Percentiles rank a stretch among this genome's conserved stretches.
Evolutionary conservation across 345 rosid species (phyloP).

Genomic region (Gossypium raimondii): DNA sequence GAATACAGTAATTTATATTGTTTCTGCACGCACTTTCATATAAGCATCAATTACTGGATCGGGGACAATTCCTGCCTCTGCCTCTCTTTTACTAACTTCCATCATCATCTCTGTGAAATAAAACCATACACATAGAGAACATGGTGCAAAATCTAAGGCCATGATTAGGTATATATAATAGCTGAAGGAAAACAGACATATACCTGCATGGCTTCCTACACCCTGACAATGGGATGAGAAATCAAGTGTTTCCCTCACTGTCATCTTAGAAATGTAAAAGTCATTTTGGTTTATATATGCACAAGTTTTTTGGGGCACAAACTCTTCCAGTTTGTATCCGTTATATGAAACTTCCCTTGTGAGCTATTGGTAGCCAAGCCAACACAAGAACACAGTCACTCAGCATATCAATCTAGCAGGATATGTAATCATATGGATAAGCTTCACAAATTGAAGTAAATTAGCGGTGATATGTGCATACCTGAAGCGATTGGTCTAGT

Average conservation of each 20-base stretch:
- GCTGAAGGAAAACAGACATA: neutral
- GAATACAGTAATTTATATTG: neutral
- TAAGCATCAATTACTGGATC: slow-evolving; percentile 44
- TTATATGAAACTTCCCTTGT: slow-evolving; percentile 39
- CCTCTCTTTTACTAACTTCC: slow-evolving; percentile 41
- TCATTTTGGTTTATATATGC: slow-evolving; percentile 56
- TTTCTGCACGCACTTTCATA: slow-evolving; percentile 35
- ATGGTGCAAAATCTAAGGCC: neutral
- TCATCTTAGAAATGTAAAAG: slow-evolving; percentile 49
- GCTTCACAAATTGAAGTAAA: neutral
- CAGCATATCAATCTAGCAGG: neutral
- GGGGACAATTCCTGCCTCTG: slow-evolving; percentile 37
- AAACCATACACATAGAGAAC: neutral
- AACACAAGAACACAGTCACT: neutral
- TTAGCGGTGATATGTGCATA: neutral
- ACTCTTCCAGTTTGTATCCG: slow-evolving; percentile 42
- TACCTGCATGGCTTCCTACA: slow-evolving; percentile 50
- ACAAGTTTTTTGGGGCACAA: slow-evolving; percentile 55
- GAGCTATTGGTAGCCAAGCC: slow-evolving; percentile 24
- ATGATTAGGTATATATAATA: neutral
- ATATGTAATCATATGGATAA: neutral
- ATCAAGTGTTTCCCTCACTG: slow-evolving; percentile 59
- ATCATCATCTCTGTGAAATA: slow-evolving; percentile 28
- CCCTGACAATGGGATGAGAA: slow-evolving; percentile 57
- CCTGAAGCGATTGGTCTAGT: slow-evolving; percentile 47